Percentiles rank a stretch among this genome's conserved stretches.
phyloP scores from a whole-genome alignment of 176 grass and related monocot genomes.

The Calamus simplicifolius region DNA sequence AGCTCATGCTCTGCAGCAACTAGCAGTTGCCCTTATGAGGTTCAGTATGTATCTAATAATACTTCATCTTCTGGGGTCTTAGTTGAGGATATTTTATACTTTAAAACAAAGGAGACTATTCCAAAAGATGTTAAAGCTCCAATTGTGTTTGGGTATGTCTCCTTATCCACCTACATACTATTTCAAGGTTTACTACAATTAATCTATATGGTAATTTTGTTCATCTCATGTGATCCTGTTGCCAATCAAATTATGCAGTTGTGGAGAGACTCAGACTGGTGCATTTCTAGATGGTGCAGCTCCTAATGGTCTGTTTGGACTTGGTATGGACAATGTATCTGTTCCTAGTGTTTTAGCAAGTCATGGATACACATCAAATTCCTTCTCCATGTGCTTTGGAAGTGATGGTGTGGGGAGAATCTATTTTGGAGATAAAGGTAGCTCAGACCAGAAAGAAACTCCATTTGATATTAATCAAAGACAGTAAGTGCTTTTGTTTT shows the following conservation, averaged over 20 bases:
- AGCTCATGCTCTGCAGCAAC: constrained; percentile 29
- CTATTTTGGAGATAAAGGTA: constrained; percentile 92
- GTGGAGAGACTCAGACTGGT: constrained; percentile 69
- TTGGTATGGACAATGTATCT: constrained; percentile 64
- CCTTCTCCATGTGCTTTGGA: constrained; percentile 94
- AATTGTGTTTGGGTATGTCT: constrained; percentile 69
- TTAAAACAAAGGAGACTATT: constrained; percentile 35
- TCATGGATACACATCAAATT: constrained; percentile 52
- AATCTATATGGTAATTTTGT: too few species aligned
- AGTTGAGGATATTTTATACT: constrained; percentile 74
- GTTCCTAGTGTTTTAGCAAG: constrained; percentile 73
- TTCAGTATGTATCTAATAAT: constrained; percentile 63
- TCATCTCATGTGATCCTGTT: too few species aligned
- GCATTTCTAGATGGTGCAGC: constrained; percentile 60
- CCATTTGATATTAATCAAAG: constrained; percentile 39
- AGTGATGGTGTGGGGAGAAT: constrained; percentile 56
- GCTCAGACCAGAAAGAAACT: constrained; percentile 72
- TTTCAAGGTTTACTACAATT: too few species aligned
- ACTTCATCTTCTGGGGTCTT: constrained; percentile 69
- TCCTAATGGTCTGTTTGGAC: constrained; percentile 78
- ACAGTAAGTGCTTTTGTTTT: constrained; percentile 30
- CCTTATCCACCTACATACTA: too few species aligned
- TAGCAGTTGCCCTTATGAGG: constrained; percentile 54
- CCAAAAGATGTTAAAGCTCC: constrained; percentile 42
- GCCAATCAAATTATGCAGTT: constrained; percentile 44